Base-by-base conservation (phyloP, 2,329 filamentous ascomycete genomes). In the Sclerotinia trifoliorum region DNA sequence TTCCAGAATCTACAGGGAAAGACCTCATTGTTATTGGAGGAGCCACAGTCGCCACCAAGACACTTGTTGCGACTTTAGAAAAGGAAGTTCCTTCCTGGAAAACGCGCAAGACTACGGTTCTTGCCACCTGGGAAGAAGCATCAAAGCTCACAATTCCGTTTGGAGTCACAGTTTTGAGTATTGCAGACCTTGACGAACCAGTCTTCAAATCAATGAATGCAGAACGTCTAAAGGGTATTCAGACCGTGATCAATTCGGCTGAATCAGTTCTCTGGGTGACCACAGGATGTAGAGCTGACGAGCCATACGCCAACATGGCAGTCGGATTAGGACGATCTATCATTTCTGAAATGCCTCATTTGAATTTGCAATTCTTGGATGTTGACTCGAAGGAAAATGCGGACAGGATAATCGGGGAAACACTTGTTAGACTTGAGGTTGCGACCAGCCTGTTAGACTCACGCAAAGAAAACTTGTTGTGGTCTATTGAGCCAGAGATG, bases 161-260 rank as follows among this genome's bases (percentile, higher is more conserved):
- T 44, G 51, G 62, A 32, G 21, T 48, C 49, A 66, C 70, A 46
- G 49, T 73, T 26, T 52, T 78, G 52, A 68, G 48, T 55, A 67
- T 78, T 8, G 67, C 70, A 13, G 77, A 78, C 17, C 70, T 78
- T 29, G 79, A 80, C 67, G 70, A 73, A 21, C 76, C 78, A 2
- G 39, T 52, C 62, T 46, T 57, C 65, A 24, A 66, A 63, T 24
- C 42, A n/a, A n/a, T 35, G 35, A 56, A 56, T 24, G 24, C 62
- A 55, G 49, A 56, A 32, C 62, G 51, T 56, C 24, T 65, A 5
- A 65, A 56, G 51, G 49, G 49, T 32, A 56, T 65, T 6, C 62
- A 65, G 26, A 44, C 24, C 2, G 24, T 65, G 5, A 56, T 65
- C 19, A 56, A 65, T n/a, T 32, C 62, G 3, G 54, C 54, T 17